A percentile compares a stretch with the other conserved stretches of the same genome.
Evolutionary conservation across 2,329 filamentous ascomycete species (phyloP).

Genomic region (Aspergillus pseudonomiae): DNA sequence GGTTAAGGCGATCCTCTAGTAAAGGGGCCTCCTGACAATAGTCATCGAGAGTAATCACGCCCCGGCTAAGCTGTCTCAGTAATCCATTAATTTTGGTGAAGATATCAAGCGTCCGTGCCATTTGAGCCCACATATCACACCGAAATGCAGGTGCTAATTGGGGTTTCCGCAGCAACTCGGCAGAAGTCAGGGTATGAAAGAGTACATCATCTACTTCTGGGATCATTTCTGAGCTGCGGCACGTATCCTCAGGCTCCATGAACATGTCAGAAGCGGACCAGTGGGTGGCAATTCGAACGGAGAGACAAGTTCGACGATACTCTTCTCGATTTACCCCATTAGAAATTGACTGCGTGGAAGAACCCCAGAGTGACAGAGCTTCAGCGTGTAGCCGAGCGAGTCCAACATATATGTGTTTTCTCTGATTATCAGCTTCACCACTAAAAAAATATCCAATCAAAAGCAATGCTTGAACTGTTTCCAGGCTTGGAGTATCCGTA

Average conservation of each 20-base stretch:
- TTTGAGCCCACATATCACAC: slow-evolving; percentile 27
- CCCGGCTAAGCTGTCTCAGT: slow-evolving; percentile 19
- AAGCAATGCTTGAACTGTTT: slow-evolving; percentile 22
- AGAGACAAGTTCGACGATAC: slow-evolving; percentile 24
- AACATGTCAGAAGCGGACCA: slow-evolving; percentile 26
- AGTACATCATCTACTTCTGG: slow-evolving; percentile 24
- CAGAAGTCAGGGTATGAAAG: slow-evolving; percentile 17
- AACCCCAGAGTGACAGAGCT: slow-evolving; percentile 12
- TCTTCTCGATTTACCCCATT: slow-evolving; percentile 18
- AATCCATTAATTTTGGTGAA: slow-evolving; percentile 22
- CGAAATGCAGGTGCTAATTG: slow-evolving; percentile 3
- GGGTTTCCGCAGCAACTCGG: slow-evolving; percentile 5
- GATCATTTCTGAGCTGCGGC: background rate
- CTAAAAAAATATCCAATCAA: slow-evolving; percentile 23
- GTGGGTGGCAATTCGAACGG: slow-evolving; percentile 22
- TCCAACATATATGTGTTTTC: slow-evolving; percentile 25
- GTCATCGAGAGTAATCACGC: slow-evolving; percentile 17
- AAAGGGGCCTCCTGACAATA: slow-evolving; percentile 18
- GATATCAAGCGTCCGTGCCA: slow-evolving; percentile 22
- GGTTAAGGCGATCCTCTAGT: slow-evolving; percentile 17
- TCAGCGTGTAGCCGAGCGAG: slow-evolving; percentile 26
- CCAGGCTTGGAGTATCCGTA: slow-evolving; percentile 20
- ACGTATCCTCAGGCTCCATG: slow-evolving; percentile 17
- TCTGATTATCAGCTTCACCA: slow-evolving; percentile 22
- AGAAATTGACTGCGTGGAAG: background rate